Conservation (phyloP, 2,329 filamentous ascomycete genomes). For the Aspergillus ochraceus region DNA sequence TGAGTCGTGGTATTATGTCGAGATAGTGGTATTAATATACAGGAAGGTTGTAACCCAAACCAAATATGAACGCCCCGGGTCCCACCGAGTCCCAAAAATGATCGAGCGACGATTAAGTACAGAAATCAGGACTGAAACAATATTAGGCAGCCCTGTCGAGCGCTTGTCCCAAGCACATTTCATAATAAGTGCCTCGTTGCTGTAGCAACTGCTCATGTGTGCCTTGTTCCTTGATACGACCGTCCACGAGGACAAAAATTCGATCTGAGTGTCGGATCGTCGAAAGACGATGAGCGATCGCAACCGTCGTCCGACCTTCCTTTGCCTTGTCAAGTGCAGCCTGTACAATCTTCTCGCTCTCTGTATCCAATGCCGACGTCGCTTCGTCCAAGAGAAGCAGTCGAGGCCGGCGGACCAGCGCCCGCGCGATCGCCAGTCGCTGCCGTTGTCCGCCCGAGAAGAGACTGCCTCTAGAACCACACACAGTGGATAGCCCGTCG, state of each 20-base stretch:
- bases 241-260: slow-evolving; percentile 38
- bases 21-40: no score
- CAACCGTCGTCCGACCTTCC: slow-evolving; percentile 30
- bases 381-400: slow-evolving; percentile 47
- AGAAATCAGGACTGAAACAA: not conserved
- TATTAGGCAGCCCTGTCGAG: slow-evolving; percentile 1
- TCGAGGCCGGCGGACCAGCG: slow-evolving; percentile 40
- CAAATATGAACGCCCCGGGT: no score
- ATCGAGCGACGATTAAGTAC: no score
- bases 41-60: no score
- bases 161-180: slow-evolving; percentile 6
- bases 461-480: slow-evolving; percentile 35
- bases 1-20: no score
- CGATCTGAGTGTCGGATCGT: slow-evolving; percentile 34
- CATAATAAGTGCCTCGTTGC: slow-evolving; percentile 10
- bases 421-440: slow-evolving; percentile 45
- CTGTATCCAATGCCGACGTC: slow-evolving; percentile 42
- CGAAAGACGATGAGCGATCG: slow-evolving; percentile 40
- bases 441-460: slow-evolving; percentile 46
- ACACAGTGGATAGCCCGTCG: slow-evolving; percentile 36
- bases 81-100: no score
- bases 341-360: slow-evolving; percentile 31
- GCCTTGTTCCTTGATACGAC: slow-evolving; percentile 40
- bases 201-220: slow-evolving; percentile 42
- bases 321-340: slow-evolving; percentile 19